Conservation (phyloP, 208 protist genomes). For the Crithidia acanthocephali region DNA sequence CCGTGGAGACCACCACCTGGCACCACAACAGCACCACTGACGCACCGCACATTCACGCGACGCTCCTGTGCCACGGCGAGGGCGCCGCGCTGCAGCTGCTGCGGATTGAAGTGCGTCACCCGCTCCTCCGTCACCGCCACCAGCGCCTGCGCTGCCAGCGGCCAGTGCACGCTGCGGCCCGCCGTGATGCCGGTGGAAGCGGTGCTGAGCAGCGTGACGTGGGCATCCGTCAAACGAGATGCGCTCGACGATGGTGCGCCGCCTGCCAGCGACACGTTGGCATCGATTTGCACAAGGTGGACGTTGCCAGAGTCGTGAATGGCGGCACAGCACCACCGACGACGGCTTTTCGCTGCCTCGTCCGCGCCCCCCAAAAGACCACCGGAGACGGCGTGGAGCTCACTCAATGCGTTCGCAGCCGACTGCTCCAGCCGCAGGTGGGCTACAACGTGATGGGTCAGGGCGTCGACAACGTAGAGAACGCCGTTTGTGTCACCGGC, state of each 20-base stretch:
- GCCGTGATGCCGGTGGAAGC: slow-evolving; percentile 59
- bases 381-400: slow-evolving; percentile 6
- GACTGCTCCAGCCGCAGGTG: slow-evolving; percentile 35
- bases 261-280: neutral
- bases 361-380: neutral
- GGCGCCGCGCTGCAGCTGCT: slow-evolving; percentile 16
- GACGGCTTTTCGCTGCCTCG: neutral
- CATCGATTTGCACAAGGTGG: slow-evolving; percentile 25
- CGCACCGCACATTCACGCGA: slow-evolving; percentile 64
- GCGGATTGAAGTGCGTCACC: slow-evolving; percentile 29
- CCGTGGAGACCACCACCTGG: too few relatives aligned
- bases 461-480: slow-evolving; percentile 40
- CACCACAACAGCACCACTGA: slow-evolving; percentile 56
- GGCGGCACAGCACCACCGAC: slow-evolving; percentile 30
- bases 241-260: neutral
- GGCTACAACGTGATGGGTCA: slow-evolving; percentile 14
- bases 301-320: slow-evolving; percentile 55
- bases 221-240: neutral
- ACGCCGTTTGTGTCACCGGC: slow-evolving; percentile 71
- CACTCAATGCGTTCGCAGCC: slow-evolving; percentile 61
- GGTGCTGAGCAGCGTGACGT: slow-evolving; percentile 18
- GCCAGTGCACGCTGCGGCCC: slow-evolving; percentile 54
- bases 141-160: slow-evolving; percentile 6
- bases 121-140: slow-evolving; percentile 54
- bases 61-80: slow-evolving; percentile 13